Evolutionary conservation across 371 early-diverging fungal genomes (phyloP), one percentile per base, ranked within the genome.

Genomic region (Saksenaea vasiformis): DNA sequence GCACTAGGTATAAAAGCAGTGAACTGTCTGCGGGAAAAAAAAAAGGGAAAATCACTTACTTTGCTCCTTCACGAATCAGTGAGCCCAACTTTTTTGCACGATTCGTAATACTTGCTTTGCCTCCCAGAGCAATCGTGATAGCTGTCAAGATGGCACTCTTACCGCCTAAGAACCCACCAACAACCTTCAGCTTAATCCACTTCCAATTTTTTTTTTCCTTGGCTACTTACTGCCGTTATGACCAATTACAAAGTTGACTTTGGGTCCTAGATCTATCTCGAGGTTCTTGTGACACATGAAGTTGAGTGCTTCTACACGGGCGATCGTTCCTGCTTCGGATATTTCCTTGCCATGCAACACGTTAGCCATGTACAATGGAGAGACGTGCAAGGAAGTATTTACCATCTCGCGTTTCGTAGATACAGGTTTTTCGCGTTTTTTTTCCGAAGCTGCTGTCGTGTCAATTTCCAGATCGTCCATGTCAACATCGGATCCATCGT

Each of bases 141-240:
- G 91, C 97, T 0, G 97, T 96, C 51, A 98, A 74, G 56, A 98
- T 93, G 10, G 97, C 97, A 74, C 94, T 94, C 74, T 98, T 98
- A 24, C 99, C 99, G 69, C 87, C 87, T 86, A 67, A 22, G 58
- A 37, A n/a, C n/a, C n/a, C 37, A 37, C 37, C 37, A 60, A 60
- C 14, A 9, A 51, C 39, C n/a, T 43, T 24, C 22, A 37, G 34
- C 2, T 35, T 22, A 35, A 43, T 13, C 27, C 58, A 22, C 13
- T 28, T 5, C 11, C 36, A 31, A 9, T 38, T 37, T 14, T 3
- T 36, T 10, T 39, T 2, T 55, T 7, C 22, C 17, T 13, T 61
- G 31, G 5, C 59, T 10, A 74, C 87, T 51, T 80, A 89, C 91
- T 90, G 64, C 98, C 97, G 70, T 97, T 98, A 66, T 95, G 93